Base-by-base conservation (phyloP, 2,329 filamentous ascomycete genomes). In the Huntiella omanensis region DNA sequence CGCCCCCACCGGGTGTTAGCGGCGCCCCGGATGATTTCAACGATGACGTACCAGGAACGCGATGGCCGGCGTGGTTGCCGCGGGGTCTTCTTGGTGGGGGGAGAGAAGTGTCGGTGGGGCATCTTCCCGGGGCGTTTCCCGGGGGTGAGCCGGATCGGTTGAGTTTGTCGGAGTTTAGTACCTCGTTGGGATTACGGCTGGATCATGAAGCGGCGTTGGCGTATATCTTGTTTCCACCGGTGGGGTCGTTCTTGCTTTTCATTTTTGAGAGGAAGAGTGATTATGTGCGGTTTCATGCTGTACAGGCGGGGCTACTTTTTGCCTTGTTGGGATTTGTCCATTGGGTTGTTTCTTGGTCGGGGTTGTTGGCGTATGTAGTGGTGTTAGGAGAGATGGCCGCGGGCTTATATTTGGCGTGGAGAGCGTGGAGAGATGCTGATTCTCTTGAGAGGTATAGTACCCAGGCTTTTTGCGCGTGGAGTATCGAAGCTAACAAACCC, bases 241-340 rank as follows among this genome's bases (percentile, higher is more conserved):
- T 87, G 0, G 91, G 88, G 2, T 83, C 82, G 3, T 83, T 95
- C 19, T 60, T 94, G 53, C 63, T 98, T 54, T 63, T 98, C 53
- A 73, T 96, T 39, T 60, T 88, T 52, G 91, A 98, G 69, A 77
- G 87, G 58, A 91, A 94, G 67, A 95, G 86, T 58, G 91, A 98
- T 64, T 98, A 94, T 62, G 91, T 98, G 48, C 74, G 91, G 52
- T 96, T 96, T 55, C 91, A 98, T 61, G 91, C 91, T 5, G 98
- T 91, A 88, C 91, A 98, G 63, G 83, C 82, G 5, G 79, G 80
- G 52, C 68, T 94, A 56, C 62, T 93, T 3, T 95, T 94, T 60
- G 80, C 83, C 0, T 73, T 73, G 42, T 57, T 76, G 49, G 74
- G 87, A 61, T 62, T 93, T 44, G 54, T 95, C 17, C 88, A 96